A percentile compares a stretch with the other conserved stretches of the same genome.
Conservation (phyloP, 495 filamentous ascomycete species). For the Penicillium herquei region DNA sequence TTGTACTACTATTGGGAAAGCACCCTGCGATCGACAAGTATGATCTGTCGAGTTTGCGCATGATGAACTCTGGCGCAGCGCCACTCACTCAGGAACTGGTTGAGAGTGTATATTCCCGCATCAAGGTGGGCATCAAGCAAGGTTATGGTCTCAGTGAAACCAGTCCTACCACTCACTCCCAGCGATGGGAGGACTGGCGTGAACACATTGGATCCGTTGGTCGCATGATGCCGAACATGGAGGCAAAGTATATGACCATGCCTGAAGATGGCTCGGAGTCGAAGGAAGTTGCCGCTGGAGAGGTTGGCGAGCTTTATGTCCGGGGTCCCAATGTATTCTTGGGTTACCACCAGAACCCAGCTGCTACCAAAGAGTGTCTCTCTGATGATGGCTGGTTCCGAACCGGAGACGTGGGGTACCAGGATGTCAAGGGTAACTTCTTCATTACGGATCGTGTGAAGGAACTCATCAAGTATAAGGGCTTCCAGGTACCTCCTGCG, state of each 20-base stretch:
- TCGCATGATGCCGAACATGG: constrained; percentile 74
- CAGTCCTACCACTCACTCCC: constrained; percentile 55
- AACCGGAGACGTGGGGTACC: constrained; percentile 64
- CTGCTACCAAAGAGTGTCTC: constrained; percentile 66
- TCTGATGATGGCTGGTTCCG: constrained; percentile 60
- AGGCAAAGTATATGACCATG: constrained; percentile 72
- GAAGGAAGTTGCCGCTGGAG: constrained; percentile 55
- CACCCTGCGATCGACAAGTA: constrained; percentile 74
- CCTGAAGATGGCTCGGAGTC: constrained; percentile 52
- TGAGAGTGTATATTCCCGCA: constrained; percentile 69
- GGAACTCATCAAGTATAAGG: constrained; percentile 88
- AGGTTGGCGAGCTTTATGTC: constrained; percentile 66
- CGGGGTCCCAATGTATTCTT: constrained; percentile 65
- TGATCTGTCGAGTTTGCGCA: constrained; percentile 73
- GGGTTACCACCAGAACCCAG: constrained; percentile 71
- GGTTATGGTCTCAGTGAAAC: constrained; percentile 88
- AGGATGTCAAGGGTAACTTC: constrained; percentile 59
- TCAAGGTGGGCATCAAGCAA: constrained; percentile 75
- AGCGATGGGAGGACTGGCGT: constrained; percentile 76
- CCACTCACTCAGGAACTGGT: constrained; percentile 83
- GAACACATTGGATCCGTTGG: constrained; percentile 78
- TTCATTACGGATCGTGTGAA: constrained; percentile 84
- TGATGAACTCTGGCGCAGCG: constrained; percentile 88
- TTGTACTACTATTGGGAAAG: constrained; percentile 78
- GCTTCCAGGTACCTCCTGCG: constrained; percentile 85